Percentiles rank a stretch among this genome's conserved stretches.
Evolutionary conservation across 352 stramenopile genomes (phyloP).

Genomic region (Pythium rhizo-oryzae): DNA sequence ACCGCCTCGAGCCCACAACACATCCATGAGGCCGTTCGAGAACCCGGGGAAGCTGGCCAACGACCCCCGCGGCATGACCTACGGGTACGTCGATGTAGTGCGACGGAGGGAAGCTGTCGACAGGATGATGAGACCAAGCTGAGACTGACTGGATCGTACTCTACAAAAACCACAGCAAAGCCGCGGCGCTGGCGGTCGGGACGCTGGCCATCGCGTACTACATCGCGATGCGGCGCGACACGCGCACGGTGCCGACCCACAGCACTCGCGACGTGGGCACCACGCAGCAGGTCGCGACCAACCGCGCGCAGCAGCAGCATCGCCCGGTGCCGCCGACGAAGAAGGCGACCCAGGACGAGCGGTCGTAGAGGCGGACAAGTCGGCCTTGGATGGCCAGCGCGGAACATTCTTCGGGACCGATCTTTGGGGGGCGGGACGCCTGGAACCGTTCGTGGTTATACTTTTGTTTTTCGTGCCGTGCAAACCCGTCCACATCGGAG

Average conservation of each 20-base stretch:
- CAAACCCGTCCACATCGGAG: neutral
- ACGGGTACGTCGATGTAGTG: constrained; percentile 19
- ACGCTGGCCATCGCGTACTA: constrained; percentile 29
- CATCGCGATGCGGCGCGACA: constrained; percentile 24
- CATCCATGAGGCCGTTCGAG: constrained; percentile 28
- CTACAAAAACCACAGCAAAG: constrained; percentile 20
- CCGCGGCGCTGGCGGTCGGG: constrained; percentile 21
- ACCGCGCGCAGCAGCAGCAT: constrained; percentile 30
- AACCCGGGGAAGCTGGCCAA: constrained; percentile 27
- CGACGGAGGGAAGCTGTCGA: neutral
- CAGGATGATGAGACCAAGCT: constrained; percentile 2
- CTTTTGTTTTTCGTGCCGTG: neutral
- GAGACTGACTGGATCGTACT: neutral
- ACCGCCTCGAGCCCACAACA: neutral
- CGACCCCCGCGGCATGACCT: constrained; percentile 29
- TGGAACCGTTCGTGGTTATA: neutral
- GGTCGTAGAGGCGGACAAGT: constrained; percentile 4
- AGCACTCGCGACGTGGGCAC: constrained; percentile 18
- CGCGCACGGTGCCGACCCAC: constrained; percentile 7
- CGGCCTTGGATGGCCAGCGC: neutral
- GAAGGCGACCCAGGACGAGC: constrained; percentile 15
- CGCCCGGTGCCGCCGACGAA: constrained; percentile 23
- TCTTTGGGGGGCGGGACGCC: neutral
- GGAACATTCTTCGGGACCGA: constrained; percentile 6
- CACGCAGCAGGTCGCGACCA: constrained; percentile 32